These are phyloP conservation scores for Litsea cubeba DNA, from an alignment of 164 flowering plant species.

Conservation along the genomic window DNA sequence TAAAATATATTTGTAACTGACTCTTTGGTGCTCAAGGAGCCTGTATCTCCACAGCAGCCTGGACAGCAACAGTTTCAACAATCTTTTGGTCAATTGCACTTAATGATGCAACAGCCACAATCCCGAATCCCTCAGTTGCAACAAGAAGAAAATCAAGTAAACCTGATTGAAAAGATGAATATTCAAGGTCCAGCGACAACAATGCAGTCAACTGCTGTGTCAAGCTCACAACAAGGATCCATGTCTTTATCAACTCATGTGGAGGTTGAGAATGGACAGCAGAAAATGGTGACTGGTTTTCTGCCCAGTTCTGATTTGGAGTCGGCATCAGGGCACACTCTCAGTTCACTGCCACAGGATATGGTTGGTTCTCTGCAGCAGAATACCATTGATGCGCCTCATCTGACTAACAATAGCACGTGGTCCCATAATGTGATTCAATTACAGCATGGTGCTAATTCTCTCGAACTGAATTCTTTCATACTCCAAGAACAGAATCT, in stretches of 20 bases:
- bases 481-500: slow-evolving; percentile 50
- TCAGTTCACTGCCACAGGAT: slow-evolving; percentile 54
- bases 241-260: slow-evolving; percentile 35
- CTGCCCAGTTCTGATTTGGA: slow-evolving; percentile 57
- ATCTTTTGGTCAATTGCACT: slow-evolving; percentile 38
- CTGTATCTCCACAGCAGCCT: slow-evolving; percentile 40
- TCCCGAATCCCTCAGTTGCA: slow-evolving; percentile 54
- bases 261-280: slow-evolving; percentile 39
- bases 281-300: slow-evolving; percentile 43
- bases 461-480: slow-evolving; percentile 41
- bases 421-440: slow-evolving; percentile 47
- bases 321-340: slow-evolving; percentile 57
- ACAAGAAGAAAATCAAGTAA: slow-evolving; percentile 63
- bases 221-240: slow-evolving; percentile 44
- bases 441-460: slow-evolving; percentile 45
- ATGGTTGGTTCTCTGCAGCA: slow-evolving; percentile 25
- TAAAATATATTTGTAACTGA: too few species aligned
- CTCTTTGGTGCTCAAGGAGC: slow-evolving; percentile 27
- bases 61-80: slow-evolving; percentile 44
- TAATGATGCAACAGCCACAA: slow-evolving; percentile 48
- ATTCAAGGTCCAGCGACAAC: slow-evolving; percentile 38
- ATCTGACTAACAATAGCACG: slow-evolving; percentile 44
- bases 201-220: slow-evolving; percentile 41
- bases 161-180: slow-evolving; percentile 56
- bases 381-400: slow-evolving; percentile 36